Base-by-base conservation (phyloP, 352 stramenopile genomes). In the Phytopythium cucurbitacearum region DNA sequence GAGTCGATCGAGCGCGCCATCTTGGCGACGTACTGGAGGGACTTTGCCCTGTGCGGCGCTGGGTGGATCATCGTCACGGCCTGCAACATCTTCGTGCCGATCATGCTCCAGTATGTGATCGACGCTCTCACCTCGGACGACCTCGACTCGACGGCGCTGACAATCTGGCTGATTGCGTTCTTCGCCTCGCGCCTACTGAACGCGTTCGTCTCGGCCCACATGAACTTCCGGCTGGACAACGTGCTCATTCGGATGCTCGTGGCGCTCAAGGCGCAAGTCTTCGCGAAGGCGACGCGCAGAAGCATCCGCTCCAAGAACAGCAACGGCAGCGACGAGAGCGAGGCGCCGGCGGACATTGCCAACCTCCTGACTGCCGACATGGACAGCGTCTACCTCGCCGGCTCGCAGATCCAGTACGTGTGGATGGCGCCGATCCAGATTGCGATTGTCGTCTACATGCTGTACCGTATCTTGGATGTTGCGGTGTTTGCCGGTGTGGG, bases 301-400 rank as follows among this genome's bases (percentile, higher is more conserved):
- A 64, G 55, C 15, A 42, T 64, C 33, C 53, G 62, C n/a, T 56
- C 56, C 56, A 51, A 58, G 32, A 50, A 51, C 11, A 43, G 60
- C 42, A 59, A 60, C 15, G 37, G 21, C 37, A n/a, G 7, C n/a
- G 3, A 52, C 36, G 34, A 35, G 15, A 12, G 47, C 2, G 41
- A 43, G 21, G 34, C 55, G 35, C 45, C 33, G 8, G 51, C 62
- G 16, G 85, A 97, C 59, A 93, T 97, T 40, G 81, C 79, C 13
- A 98, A 97, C 50, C 69, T 98, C 2, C 91, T 97, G 53, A 89
- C 80, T 0, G 83, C 95, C 55, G 93, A 98, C 69, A 79, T 88
- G 7, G 73, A 93, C 53, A 69, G 49, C 43, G 10, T 76, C 13
- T 52, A 68, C 32, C 55, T 57, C 13, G 79, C 63, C 5, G 53